These are phyloP conservation scores for Mentha longifolia DNA, from an alignment of 257 asterid genomes.

Conservation along the genomic window DNA sequence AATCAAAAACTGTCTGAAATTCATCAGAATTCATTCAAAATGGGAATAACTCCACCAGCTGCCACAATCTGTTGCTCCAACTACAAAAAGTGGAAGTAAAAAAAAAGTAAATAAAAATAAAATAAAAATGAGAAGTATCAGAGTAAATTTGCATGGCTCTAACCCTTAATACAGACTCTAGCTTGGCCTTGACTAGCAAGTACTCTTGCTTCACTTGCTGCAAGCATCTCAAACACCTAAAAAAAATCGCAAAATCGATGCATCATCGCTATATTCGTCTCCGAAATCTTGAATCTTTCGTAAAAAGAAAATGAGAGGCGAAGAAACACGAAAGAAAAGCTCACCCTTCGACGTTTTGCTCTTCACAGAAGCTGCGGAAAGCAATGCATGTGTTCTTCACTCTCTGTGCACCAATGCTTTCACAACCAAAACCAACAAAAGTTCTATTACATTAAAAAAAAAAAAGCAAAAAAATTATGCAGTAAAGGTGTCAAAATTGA, in stretches of 20 bases:
- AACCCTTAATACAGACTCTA: slow-evolving; percentile 63
- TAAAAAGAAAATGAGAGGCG: neutral
- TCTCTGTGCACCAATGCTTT: slow-evolving; percentile 83
- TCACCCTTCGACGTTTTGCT: slow-evolving; percentile 61
- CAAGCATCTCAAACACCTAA: slow-evolving; percentile 71
- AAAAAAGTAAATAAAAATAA: neutral
- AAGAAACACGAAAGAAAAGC: neutral
- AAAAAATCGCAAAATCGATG: neutral
- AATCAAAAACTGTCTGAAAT: neutral
- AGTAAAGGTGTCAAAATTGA: too few species aligned
- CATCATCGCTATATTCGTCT: neutral
- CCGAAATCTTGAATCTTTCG: neutral
- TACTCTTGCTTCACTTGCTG: slow-evolving; percentile 70
- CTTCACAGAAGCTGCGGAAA: slow-evolving; percentile 67
- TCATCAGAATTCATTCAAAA: slow-evolving; percentile 37
- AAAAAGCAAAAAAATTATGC: neutral
- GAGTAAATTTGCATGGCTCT: neutral
- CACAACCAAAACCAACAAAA: neutral
- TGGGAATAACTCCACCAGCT: slow-evolving; percentile 79
- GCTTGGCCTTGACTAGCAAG: slow-evolving; percentile 71
- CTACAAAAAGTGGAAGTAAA: slow-evolving; percentile 47
- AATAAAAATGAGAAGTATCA: too few species aligned
- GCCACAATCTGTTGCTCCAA: slow-evolving; percentile 76
- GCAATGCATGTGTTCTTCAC: slow-evolving; percentile 61
- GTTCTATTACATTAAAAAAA: neutral